Base-by-base conservation (phyloP, 2,329 filamentous ascomycete genomes). In the Metarhizium album region DNA sequence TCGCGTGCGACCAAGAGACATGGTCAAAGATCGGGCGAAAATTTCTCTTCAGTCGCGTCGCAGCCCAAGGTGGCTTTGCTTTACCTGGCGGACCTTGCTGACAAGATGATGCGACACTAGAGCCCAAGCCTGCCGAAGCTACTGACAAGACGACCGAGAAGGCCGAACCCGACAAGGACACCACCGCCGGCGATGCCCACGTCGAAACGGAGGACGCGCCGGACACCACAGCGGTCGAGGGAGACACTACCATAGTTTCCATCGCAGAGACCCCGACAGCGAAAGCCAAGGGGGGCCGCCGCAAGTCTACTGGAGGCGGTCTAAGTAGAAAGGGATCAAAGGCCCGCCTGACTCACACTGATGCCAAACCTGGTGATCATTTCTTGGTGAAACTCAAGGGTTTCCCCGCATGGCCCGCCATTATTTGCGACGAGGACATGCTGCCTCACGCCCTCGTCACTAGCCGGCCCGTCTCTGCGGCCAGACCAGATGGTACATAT, bases 371-470 rank as follows among this genome's bases (percentile, higher is more conserved):
- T 4, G 93, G 94, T 59, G 86, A 97, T 61, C 86, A 90, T 70
- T 97, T 86, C 70, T 83, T 95, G 64, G 89, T 94, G 57, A 87
- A 90, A 67, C 83, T 98, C 68, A 95, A 94, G 75, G 93, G 91
- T 53, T 95, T 88, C 68, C 88, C 93, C 31, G 84, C 88, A 38
- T 98, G 93, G 93, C 93, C 93, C 16, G 85, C 89, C 50, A 87
- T 98, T 64, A 82, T 98, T 60, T 93, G 88, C 66, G 90, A 95
- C 64, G 91, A 98, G 67, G 83, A 85, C 55, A 97, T 98, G 84
- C 82, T 98, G 20, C 91, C 93, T 2, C 75, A 83, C 52, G 82
- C 78, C 14, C 78, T 98, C 23, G 70, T 94, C 50, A 86, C 78
- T 61, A 80, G 79, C 45, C 85, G 93, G 54, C 93, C 91, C 8